Conservation (phyloP, 148 eudicot species). For the Chenopodium suecicum region DNA sequence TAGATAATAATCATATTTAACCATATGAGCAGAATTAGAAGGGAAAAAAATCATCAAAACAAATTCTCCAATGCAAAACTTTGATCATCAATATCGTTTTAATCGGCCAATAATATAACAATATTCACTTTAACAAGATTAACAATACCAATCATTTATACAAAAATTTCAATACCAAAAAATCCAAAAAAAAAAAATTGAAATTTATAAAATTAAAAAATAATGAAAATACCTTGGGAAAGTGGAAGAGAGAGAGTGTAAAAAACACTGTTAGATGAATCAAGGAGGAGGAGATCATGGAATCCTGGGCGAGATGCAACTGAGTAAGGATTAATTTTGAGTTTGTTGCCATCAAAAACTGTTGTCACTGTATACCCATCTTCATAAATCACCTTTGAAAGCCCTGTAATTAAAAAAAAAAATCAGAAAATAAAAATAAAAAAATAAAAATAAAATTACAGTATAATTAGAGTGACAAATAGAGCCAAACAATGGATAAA, state of each 20-base stretch:
- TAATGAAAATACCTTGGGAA: constrained; percentile 39
- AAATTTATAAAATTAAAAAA: neutral
- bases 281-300: constrained; percentile 56
- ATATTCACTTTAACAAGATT: neutral
- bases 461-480: neutral
- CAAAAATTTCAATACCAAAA: neutral
- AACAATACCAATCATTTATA: neutral
- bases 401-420: constrained; percentile 18
- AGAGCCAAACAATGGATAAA: too few species aligned
- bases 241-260: constrained; percentile 45
- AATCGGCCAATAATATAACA: neutral
- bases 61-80: neutral
- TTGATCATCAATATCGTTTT: neutral
- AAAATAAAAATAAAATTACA: too few species aligned
- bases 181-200: neutral
- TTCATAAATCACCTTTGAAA: constrained; percentile 43
- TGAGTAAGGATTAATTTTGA: constrained; percentile 45
- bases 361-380: constrained; percentile 73
- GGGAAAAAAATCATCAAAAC: neutral
- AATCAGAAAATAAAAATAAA: neutral
- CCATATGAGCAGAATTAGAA: neutral
- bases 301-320: constrained; percentile 30
- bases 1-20: too few species aligned
- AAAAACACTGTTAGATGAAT: constrained; percentile 44
- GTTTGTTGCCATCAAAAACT: constrained; percentile 59